These are phyloP conservation scores for Zizania latifolia DNA, from an alignment of 176 grass and related monocot genomes.

Conservation along the genomic window DNA sequence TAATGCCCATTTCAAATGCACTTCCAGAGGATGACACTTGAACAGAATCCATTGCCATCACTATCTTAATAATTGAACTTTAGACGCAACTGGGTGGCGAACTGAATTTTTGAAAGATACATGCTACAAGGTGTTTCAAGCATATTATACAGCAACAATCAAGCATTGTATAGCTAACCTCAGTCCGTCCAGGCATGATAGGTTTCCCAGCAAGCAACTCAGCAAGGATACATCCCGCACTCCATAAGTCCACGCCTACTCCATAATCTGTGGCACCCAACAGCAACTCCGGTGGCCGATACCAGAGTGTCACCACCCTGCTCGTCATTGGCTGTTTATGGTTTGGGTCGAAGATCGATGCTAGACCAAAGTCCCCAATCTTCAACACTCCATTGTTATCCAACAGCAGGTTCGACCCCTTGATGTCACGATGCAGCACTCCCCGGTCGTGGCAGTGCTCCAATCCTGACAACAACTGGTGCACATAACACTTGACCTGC, in stretches of 20 bases:
- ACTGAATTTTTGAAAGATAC: background rate
- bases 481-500: constrained; percentile 91
- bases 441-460: constrained; percentile 74
- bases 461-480: constrained; percentile 67
- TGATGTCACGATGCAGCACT: constrained; percentile 74
- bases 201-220: constrained; percentile 79
- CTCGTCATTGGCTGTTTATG: constrained; percentile 83
- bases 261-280: constrained; percentile 75
- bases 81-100: background rate
- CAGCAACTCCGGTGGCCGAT: constrained; percentile 69
- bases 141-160: background rate
- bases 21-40: background rate
- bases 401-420: constrained; percentile 68
- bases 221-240: constrained; percentile 75
- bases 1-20: background rate
- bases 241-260: constrained; percentile 70
- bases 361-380: constrained; percentile 74
- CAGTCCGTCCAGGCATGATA: constrained; percentile 82
- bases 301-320: constrained; percentile 76
- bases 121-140: background rate
- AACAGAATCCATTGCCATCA: background rate
- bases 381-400: constrained; percentile 66
- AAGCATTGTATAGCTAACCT: constrained; percentile 43
- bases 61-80: background rate
- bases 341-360: constrained; percentile 62